Base-by-base conservation (phyloP, 2,329 filamentous ascomycete genomes). In the Lecanicillium sp. region DNA sequence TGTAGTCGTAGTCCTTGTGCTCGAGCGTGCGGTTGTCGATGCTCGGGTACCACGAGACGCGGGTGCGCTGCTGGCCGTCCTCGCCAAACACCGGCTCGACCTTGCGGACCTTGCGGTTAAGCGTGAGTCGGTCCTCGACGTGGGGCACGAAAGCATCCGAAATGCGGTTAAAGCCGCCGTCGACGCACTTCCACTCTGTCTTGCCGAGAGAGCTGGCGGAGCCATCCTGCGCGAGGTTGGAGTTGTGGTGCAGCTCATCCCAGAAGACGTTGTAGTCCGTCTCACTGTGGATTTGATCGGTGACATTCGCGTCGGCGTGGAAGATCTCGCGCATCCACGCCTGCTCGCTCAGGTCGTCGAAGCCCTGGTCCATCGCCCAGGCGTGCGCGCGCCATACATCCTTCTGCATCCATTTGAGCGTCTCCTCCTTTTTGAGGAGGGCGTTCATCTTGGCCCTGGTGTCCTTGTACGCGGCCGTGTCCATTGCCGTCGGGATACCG, bases 281-380 rank as follows among this genome's bases (percentile, higher is more conserved):
- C 15, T 43, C 54, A 26, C 59, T 60, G 37, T 44, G 35, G 21
- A 66, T 60, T 33, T 63, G 59, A 15, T 69, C 67, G 0, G 67
- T 68, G 9, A 64, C 59, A 38, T 70, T 69, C 9, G 62, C 56
- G 32, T 62, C 62, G 0, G 63, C 59, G 14, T 58, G 55, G 12
- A 70, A 58, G 2, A 62, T 57, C 27, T 67, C 54, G 5, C 64
- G 63, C 40, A 67, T 56, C 24, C 61, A 60, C 2, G 55, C 54
- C 1, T 62, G 56, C 33, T 66, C 61, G 2, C 57, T 60, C 20
- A 55, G 64, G 42, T 63, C 59, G 27, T 62, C 62, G 17, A 56
- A 39, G 0, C 58, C 60, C 2, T 57, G 52, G 3, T 62, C 55
- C n/a, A 58, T 57, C 12, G 62, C 59, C 40, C 58, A 48, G 32